Base-by-base conservation (phyloP, 768 basidiomycete species). In the Termitomyces sp. region DNA sequence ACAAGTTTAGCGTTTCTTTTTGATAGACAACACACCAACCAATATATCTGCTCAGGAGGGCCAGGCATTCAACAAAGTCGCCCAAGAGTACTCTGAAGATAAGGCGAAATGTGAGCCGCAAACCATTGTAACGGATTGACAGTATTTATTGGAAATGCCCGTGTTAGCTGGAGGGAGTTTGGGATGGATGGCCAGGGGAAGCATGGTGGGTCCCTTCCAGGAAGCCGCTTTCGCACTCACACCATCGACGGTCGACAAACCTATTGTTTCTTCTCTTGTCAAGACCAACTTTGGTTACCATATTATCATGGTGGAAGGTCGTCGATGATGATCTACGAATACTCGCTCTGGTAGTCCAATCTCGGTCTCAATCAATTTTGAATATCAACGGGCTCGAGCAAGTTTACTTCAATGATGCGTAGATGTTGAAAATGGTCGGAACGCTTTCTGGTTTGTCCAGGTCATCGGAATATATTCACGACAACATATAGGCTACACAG, bases 241-340 rank as follows among this genome's bases (percentile, higher is more conserved):
- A 30, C 91, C 91, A 3, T 94, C 92, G 8, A 82, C 88, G 4
- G 83, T 89, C 61, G 91, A 92, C 72, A 92, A 89, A 63, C 91
- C 92, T 4, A 74, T 81, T 52, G 67, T 83, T 18, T 89, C 90
- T 1, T 73, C 84, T 16, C 80, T 93, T 51, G 87, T 93, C 36
- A 94, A 93, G 74, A 94, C 92, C 6, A 83, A 81, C 61, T 86
- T 86, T 67, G 92, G 92, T 14, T 94, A 93, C 72, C 92, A 94
- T 69, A 86, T 94, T 66, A 93, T 94, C 70, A 91, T 94, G 89
- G 91, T 93, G 7, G 91, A 94, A 74, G 91, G 90, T 18, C 82
- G 91, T 40, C 83, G 89, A 53, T 80, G 63, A 55, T 77, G 61
- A 73, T 53, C 6, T 26, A 43, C 12, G 13, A 5, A 40, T 30